Base-by-base conservation (phyloP, 345 rosid species). In the Raphanus sativus region DNA sequence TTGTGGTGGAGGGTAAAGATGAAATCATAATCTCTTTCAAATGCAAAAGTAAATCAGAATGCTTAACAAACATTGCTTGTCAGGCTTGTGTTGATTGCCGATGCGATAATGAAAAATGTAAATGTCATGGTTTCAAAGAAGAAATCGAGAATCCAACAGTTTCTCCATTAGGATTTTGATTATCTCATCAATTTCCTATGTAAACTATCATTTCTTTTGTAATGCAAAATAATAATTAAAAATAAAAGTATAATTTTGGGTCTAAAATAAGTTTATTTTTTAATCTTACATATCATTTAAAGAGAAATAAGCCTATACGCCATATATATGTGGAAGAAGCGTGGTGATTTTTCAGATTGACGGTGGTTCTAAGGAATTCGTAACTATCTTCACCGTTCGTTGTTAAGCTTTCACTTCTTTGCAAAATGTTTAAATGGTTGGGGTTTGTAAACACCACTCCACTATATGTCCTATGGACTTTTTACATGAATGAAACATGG, bases 71-170 rank as follows among this genome's bases (percentile, higher is more conserved):
- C 12, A 54, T 64, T 50, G 70, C 77, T 61, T 64, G 77, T 65
- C 7, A 12, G 8, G 64, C 55, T 21, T 74, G 77, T 64, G 26
- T 9, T 13, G 77, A 74, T 65, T 74, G 70, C 8, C 70, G 70
- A 54, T 74, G 77, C 12, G 70, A 64, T 64, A 21, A 74, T n/a
- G 63, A 38, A 50, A 4, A 0, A 4, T 74, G 77, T 54, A 74
- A 2, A 74, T 74, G 77, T 25, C 54, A 50, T 65, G 77, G 77
- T 74, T 74, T 52, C 59, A 13, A 45, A 45, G 54, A 45, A 45
- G 54, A 45, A 12, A 45, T 12, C 54, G 16, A 2, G 16, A 4
- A 45, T 12, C 54, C 54, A 45, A 45, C 16, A 13, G 54, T 45
- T 45, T 45, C 54, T 12, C 16, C 54, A 45, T 38, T 38, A 38